Conservation (phyloP, 2,329 filamentous ascomycete species). For the Calonectria honghensis region DNA sequence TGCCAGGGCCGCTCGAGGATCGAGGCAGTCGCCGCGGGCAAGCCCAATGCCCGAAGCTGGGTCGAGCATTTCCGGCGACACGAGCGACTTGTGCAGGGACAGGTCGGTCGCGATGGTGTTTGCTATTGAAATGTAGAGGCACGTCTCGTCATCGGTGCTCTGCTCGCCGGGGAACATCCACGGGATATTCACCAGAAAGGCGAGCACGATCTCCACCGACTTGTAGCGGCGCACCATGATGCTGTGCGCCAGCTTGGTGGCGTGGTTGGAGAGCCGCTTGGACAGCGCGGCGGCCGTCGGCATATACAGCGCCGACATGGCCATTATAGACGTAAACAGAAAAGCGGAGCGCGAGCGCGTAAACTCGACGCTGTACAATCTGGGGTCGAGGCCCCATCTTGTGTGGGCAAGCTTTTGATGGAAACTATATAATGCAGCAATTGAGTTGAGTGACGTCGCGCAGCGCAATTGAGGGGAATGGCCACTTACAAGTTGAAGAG, state of each 20-base stretch:
- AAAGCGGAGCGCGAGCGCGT: slow-evolving; percentile 81
- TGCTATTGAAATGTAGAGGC: slow-evolving; percentile 81
- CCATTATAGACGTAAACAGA: slow-evolving; percentile 82
- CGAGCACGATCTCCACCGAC: slow-evolving; percentile 84
- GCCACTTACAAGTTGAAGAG: slow-evolving; percentile 78
- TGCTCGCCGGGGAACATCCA: slow-evolving; percentile 83
- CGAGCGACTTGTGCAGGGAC: slow-evolving; percentile 81
- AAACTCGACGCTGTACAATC: slow-evolving; percentile 79
- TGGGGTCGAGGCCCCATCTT: slow-evolving; percentile 82
- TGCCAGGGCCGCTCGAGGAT: slow-evolving; percentile 77
- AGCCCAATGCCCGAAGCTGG: slow-evolving; percentile 67
- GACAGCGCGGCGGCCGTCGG: slow-evolving; percentile 78
- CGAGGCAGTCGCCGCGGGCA: slow-evolving; percentile 81
- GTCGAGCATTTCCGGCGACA: slow-evolving; percentile 70
- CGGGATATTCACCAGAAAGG: slow-evolving; percentile 84
- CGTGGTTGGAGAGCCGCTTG: slow-evolving; percentile 79
- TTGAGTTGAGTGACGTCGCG: background rate
- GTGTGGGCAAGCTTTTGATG: slow-evolving; percentile 83
- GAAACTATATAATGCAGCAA: slow-evolving; percentile 72
- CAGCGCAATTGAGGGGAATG: background rate
- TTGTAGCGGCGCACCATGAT: slow-evolving; percentile 78
- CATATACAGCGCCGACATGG: slow-evolving; percentile 80
- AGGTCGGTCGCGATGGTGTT: slow-evolving; percentile 81
- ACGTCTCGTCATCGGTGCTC: slow-evolving; percentile 83
- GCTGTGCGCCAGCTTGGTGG: slow-evolving; percentile 76